Evolutionary conservation across 2,329 filamentous ascomycete species (phyloP).

Genomic region (Neonectria coccinea): DNA sequence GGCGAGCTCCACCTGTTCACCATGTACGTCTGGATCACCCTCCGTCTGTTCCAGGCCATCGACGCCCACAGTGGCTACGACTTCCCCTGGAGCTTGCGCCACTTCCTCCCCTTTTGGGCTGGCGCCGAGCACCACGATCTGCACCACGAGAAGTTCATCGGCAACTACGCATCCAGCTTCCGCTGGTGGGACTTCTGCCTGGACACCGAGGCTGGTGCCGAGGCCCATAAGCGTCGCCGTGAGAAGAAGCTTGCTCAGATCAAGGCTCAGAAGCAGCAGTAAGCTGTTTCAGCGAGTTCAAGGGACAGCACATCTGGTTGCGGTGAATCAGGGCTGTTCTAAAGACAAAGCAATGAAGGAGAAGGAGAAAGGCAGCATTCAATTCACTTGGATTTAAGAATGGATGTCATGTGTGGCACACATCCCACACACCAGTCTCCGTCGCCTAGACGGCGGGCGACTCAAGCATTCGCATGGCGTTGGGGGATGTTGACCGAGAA

Average conservation of each 20-base stretch:
- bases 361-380: slow-evolving; percentile 25
- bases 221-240: slow-evolving; percentile 85
- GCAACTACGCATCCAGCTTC: slow-evolving; percentile 98
- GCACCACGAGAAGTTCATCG: slow-evolving; percentile 98
- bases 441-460: slow-evolving; percentile 35
- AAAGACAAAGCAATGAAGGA: slow-evolving; percentile 23
- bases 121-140: slow-evolving; percentile 96
- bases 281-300: slow-evolving; percentile 45
- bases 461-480: slow-evolving; percentile 48
- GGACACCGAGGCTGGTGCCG: slow-evolving; percentile 92
- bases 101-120: slow-evolving; percentile 98
- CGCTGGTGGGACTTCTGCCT: slow-evolving; percentile 97
- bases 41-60: slow-evolving; percentile 96
- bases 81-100: slow-evolving; percentile 96
- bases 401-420: slow-evolving; percentile 32
- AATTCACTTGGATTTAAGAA: slow-evolving; percentile 42
- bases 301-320: slow-evolving; percentile 33
- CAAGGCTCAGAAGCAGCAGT: slow-evolving; percentile 75
- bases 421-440: slow-evolving; percentile 25
- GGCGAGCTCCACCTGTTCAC: slow-evolving; percentile 93
- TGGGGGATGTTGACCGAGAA: slow-evolving; percentile 45
- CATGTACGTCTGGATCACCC: slow-evolving; percentile 96
- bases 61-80: slow-evolving; percentile 98
- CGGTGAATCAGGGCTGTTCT: slow-evolving; percentile 40
- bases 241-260: slow-evolving; percentile 79